Base-by-base conservation (phyloP, 129 eudicot species). In the Ambrosia artemisiifolia region DNA sequence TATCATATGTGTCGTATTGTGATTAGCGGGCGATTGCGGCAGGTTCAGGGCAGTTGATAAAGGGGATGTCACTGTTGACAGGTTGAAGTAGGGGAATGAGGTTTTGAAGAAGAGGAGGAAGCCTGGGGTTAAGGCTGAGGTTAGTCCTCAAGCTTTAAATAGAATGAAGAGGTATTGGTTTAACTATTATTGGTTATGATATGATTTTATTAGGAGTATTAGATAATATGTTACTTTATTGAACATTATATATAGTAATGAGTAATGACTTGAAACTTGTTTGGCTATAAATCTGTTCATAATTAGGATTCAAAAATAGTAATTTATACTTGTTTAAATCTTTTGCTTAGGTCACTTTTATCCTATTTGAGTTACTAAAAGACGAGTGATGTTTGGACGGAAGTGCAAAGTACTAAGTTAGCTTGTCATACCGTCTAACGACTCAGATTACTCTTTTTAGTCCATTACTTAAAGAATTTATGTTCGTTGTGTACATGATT, bases 31-130 rank as follows among this genome's bases (percentile, higher is more conserved):
- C 83, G 88, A 91, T 95, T 74, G 97, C 97, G 3, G 72, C 87
- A 0, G 97, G 99, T 9, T 90, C 99, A 16, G 97, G 91, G 10
- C 86, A 84, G 79, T 72, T 95, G 73, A 81, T 91, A 11, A 85
- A 71, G 82, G 97, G 99, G 97, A 95, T 81, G 85, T 91, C 33
- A 91, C 97, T 24, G 89, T 82, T 47, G 99, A 91, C 70, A 75
- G 97, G 78, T 71, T 95, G 51, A 90, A 75, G 56, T 90, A 96
- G 96, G 99, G 99, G 6, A 80, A 91, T 61, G 88, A 91, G 78
- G 78, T 88, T 16, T 66, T 90, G 80, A 88, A 67, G 78, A 81
- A 77, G 78, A 81, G 91, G 75, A 73, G 86, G 32, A 83, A 79
- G 16, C 59, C 77, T 7, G 73, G 84, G 5, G 48, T 74, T 2